A percentile compares a stretch with the other conserved stretches of the same genome.
These are phyloP conservation scores for Dothidotthia symphoricarpi DNA, from an alignment of 2,329 filamentous ascomycete genomes.

Conservation along the genomic window DNA sequence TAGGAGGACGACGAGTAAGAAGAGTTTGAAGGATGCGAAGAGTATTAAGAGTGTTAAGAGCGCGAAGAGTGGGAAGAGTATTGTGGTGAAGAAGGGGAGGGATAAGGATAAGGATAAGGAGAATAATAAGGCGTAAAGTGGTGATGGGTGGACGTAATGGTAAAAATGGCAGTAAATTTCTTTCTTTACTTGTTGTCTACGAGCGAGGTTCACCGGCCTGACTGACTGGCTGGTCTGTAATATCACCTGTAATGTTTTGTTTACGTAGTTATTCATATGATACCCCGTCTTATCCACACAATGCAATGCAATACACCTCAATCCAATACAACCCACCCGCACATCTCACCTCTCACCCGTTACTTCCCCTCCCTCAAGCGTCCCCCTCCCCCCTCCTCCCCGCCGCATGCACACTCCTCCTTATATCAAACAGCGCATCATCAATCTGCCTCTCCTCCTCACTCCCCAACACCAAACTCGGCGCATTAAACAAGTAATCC, in stretches of 20 bases:
- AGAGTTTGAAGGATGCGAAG: constrained; percentile 36
- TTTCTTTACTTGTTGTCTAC: too few relatives aligned
- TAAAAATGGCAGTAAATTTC: too few relatives aligned
- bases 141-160: too few relatives aligned
- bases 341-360: too few relatives aligned
- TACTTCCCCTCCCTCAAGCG: background rate
- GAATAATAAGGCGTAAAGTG: too few relatives aligned
- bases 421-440: constrained; percentile 76
- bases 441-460: constrained; percentile 70
- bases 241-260: too few relatives aligned
- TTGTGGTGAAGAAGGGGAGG: background rate
- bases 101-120: constrained; percentile 14
- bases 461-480: constrained; percentile 58
- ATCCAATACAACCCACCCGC: too few relatives aligned
- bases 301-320: too few relatives aligned
- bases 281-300: too few relatives aligned
- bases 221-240: too few relatives aligned
- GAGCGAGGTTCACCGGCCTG: too few relatives aligned
- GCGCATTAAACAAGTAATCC: constrained; percentile 54
- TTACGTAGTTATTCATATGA: too few relatives aligned
- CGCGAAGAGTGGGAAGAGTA: constrained; percentile 5
- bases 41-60: constrained; percentile 35
- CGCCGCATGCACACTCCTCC: constrained; percentile 70
- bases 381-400: constrained; percentile 50
- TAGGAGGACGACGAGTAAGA: constrained; percentile 34